Percentiles rank a stretch among this genome's conserved stretches.
Evolutionary conservation across 352 stramenopile species (phyloP).

Genomic region (Halophytophthora batemanensis): DNA sequence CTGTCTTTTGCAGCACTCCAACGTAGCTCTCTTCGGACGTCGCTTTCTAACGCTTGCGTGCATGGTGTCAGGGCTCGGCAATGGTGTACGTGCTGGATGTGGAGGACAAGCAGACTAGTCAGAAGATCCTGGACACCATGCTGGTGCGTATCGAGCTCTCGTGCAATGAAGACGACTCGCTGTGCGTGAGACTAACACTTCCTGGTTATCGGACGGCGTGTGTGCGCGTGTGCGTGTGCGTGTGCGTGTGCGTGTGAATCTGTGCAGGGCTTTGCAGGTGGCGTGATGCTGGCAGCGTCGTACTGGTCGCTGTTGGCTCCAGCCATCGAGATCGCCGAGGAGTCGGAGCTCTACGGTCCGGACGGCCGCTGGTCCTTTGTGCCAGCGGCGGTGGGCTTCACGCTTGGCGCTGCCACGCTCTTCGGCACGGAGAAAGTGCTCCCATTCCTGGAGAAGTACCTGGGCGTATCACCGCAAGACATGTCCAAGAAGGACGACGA

Average conservation of each 20-base stretch:
- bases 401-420: conserved; percentile 65
- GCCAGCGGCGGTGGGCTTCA: conserved; percentile 81
- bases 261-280: conserved; percentile 76
- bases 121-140: conserved; percentile 85
- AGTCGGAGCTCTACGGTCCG: conserved; percentile 74
- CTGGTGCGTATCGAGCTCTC: conserved; percentile 45
- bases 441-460: conserved; percentile 49
- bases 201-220: no score
- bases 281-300: conserved; percentile 88
- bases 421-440: conserved; percentile 72
- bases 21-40: neutral
- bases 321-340: conserved; percentile 82
- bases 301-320: conserved; percentile 89
- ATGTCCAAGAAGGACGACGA: conserved; percentile 57
- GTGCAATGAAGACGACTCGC: neutral
- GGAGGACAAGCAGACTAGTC: conserved; percentile 61
- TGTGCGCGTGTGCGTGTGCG: no score
- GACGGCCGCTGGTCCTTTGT: conserved; percentile 78
- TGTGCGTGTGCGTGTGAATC: no score
- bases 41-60: neutral
- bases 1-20: no score
- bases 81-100: conserved; percentile 85
- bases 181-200: neutral
- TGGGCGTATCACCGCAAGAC: conserved; percentile 33
- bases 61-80: conserved; percentile 42